A percentile compares a stretch with the other conserved stretches of the same genome.
Conservation (phyloP, 202 grass and related monocot genomes). For the Bolboschoenoplectus hybrid region DNA sequence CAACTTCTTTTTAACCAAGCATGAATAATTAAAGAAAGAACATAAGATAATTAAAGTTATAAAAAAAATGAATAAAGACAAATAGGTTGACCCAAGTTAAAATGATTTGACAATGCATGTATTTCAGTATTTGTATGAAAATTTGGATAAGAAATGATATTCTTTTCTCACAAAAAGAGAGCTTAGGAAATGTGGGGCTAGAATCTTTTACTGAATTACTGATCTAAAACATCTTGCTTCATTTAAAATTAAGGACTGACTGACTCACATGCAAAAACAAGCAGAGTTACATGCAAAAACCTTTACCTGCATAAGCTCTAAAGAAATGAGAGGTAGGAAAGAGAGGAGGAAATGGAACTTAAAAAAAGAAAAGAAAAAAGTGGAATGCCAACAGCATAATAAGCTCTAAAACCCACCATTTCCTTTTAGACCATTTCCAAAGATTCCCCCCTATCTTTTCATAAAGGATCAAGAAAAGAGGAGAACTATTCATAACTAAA, state of each 20-base stretch:
- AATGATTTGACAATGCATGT: slow-evolving; percentile 8
- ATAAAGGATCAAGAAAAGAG: slow-evolving; percentile 53
- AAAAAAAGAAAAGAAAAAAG: background rate
- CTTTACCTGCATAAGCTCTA: background rate
- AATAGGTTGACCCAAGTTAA: background rate
- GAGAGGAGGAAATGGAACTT: slow-evolving; percentile 36
- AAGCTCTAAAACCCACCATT: slow-evolving; percentile 65
- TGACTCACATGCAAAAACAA: slow-evolving; percentile 10
- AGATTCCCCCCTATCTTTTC: slow-evolving; percentile 57
- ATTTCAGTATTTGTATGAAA: background rate
- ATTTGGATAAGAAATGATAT: background rate
- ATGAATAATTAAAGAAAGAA: background rate
- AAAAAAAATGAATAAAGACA: background rate
- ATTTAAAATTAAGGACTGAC: background rate
- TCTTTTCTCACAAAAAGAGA: background rate
- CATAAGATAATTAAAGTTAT: background rate
- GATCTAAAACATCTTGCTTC: slow-evolving; percentile 4
- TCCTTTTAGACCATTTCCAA: slow-evolving; percentile 57
- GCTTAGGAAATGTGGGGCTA: background rate
- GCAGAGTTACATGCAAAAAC: slow-evolving; percentile 21
- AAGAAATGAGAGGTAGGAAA: slow-evolving; percentile 34
- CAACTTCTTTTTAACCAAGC: background rate
- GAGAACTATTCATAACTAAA: slow-evolving; percentile 13
- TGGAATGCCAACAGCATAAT: slow-evolving; percentile 39
- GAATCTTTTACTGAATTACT: background rate